phyloP scores from a whole-genome alignment of 2,329 filamentous ascomycete species.

The Tricladium varicosporioides region DNA sequence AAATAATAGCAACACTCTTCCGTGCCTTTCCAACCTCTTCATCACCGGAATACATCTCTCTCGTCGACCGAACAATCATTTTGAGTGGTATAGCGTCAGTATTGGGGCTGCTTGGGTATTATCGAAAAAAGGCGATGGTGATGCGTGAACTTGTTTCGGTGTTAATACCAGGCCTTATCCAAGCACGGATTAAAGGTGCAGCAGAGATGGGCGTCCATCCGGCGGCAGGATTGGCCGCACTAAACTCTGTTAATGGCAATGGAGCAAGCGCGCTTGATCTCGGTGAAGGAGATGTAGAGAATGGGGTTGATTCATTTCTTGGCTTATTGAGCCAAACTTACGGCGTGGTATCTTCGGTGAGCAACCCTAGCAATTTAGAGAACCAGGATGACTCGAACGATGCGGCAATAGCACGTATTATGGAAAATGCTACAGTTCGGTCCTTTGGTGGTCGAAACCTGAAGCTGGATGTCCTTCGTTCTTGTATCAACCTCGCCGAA shows the following conservation, averaged over 20 bases:
- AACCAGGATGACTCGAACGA: conserved; percentile 47
- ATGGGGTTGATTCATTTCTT: conserved; percentile 63
- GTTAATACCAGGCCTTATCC: conserved; percentile 79
- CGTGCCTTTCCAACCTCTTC: conserved; percentile 66
- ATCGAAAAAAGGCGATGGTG: conserved; percentile 88
- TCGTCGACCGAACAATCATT: conserved; percentile 74
- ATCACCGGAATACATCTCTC: conserved; percentile 64
- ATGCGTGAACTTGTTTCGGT: conserved; percentile 81
- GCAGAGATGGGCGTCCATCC: conserved; percentile 97
- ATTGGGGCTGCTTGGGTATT: conserved; percentile 74
- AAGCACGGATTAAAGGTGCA: conserved; percentile 87
- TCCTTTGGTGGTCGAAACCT: conserved; percentile 75
- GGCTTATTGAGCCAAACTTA: conserved; percentile 61
- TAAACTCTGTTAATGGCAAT: conserved; percentile 55
- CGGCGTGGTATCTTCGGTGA: conserved; percentile 49
- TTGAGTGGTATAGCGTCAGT: conserved; percentile 85
- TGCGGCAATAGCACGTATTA: conserved; percentile 55
- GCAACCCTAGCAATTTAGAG: conserved; percentile 7
- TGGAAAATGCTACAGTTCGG: conserved; percentile 55
- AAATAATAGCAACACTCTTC: conserved; percentile 65
- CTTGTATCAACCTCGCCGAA: conserved; percentile 93
- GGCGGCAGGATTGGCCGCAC: conserved; percentile 76
- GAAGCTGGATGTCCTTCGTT: conserved; percentile 82
- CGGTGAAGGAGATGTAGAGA: conserved; percentile 62
- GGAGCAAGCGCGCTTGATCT: conserved; percentile 58